phyloP scores from a whole-genome alignment of 257 asterid species.

The Solanum raphanifolium region DNA sequence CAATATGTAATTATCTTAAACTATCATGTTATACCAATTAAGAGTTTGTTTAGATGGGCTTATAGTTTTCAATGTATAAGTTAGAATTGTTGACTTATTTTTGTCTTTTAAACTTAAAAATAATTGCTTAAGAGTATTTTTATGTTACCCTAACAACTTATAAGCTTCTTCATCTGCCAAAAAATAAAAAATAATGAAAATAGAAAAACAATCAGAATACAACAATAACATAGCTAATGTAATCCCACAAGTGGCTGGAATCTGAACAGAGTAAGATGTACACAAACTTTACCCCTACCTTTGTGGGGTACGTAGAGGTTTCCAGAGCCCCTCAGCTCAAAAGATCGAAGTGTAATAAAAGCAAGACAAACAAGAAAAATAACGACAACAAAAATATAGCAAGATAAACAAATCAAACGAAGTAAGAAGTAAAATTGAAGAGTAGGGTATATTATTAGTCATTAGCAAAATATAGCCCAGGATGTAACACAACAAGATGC shows the following conservation, averaged over 20 bases:
- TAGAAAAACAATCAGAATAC: not conserved
- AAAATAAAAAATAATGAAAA: not conserved
- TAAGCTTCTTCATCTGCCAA: not conserved
- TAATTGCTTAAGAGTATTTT: not conserved
- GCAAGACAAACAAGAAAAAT: not conserved
- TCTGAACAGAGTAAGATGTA: not conserved
- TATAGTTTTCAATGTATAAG: too few species aligned
- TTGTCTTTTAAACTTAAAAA: too few species aligned
- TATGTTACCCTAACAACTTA: not conserved
- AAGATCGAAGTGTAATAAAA: not conserved
- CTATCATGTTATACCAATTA: not conserved
- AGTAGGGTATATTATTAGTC: not conserved
- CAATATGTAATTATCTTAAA: not conserved
- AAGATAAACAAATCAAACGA: not conserved
- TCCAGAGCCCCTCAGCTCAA: not conserved
- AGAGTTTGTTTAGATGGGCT: not conserved
- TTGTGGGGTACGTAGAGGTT: not conserved
- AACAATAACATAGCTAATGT: not conserved
- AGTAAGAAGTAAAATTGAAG: not conserved
- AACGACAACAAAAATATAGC: not conserved
- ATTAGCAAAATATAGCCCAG: not conserved
- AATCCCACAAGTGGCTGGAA: not conserved
- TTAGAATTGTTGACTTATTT: too few species aligned
- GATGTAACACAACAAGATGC: not conserved
- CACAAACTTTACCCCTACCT: not conserved